Conservation (phyloP, 805 yeast genomes). For the Ogataea sp. region DNA sequence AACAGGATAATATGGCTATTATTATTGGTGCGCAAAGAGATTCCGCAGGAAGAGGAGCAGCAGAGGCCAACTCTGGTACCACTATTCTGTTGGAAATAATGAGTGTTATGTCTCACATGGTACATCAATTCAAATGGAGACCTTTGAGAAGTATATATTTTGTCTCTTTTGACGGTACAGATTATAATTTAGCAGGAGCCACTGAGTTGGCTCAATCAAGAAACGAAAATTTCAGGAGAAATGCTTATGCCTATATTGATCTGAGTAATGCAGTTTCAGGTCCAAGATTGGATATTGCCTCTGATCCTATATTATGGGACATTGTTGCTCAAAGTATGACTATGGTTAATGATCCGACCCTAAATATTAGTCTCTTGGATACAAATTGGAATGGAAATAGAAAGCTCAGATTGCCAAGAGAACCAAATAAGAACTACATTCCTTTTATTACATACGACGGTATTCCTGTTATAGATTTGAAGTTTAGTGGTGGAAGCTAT, state of each 20-base stretch:
- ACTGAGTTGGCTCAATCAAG: conserved; percentile 64
- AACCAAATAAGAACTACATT: conserved; percentile 50
- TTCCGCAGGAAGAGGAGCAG: conserved; percentile 67
- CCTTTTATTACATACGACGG: conserved; percentile 62
- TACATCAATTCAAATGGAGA: conserved; percentile 61
- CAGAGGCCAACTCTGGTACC: conserved; percentile 67
- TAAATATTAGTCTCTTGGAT: conserved; percentile 15
- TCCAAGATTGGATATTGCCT: conserved; percentile 37
- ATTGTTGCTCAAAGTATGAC: conserved; percentile 36
- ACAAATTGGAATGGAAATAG: conserved; percentile 7
- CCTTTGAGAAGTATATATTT: conserved; percentile 80
- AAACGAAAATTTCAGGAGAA: conserved; percentile 43
- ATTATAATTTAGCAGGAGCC: conserved; percentile 79
- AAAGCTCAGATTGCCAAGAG: conserved; percentile 5
- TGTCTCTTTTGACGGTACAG: conserved; percentile 75
- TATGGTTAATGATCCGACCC: conserved; percentile 16
- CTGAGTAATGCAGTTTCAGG: conserved; percentile 56
- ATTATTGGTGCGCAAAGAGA: conserved; percentile 82
- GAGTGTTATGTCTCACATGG: conserved; percentile 56
- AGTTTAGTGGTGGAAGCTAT: conserved; percentile 32
- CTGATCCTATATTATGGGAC: conserved; percentile 54
- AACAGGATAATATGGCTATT: conserved; percentile 65
- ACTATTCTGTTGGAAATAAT: conserved; percentile 64
- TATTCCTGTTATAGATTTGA: conserved; percentile 59
- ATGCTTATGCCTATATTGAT: conserved; percentile 67